Evolutionary conservation across 2,329 filamentous ascomycete species (phyloP), one percentile per base, ranked within the genome.

Genomic region (Capronia coronata): DNA sequence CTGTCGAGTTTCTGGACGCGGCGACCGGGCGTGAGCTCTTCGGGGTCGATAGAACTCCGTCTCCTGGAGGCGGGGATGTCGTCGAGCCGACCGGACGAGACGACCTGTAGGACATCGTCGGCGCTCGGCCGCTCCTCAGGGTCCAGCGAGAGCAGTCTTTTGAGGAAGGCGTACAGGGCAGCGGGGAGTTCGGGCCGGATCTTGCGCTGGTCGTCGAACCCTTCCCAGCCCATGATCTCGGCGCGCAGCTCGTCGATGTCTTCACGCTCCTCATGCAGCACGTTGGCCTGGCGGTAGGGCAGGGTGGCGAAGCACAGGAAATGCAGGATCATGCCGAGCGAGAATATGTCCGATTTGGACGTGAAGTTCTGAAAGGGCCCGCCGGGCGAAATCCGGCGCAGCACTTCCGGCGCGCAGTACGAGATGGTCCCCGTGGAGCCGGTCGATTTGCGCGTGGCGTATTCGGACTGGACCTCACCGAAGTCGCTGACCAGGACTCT

Each of bases 301-400:
- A 98, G 75, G 40, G 84, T 78, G 1, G 85, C 87, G 64, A 98
- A 98, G 65, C 93, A 98, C 76, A 98, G 85, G 64, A 98, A 98
- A 67, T 97, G 94, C 2, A 98, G 76, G 48, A 97, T 97, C 91
- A 98, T 96, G 42, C 93, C 93, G 0, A 98, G 73, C 1, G 90
- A 96, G 67, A 98, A 98, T n/a, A 98, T 86, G 63, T 98, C 93
- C 0, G 90, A 96, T 64, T 97, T 98, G 21, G 87, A 90, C 0
- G 89, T 95, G 62, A 98, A 98, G 64, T 97, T 95, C 6, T 86
- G 89, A 60, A 87, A 91, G 1, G 77, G 77, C 0, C 91, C 91
- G 22, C 74, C 75, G 0, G 77, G 69, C 37, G 65, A 68, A 29
- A 76, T 83, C 58, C 78, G 78, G 43, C 78, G 82, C 23, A 98